These are phyloP conservation scores for Tulasnella sp. DNA, from an alignment of 768 basidiomycete genomes.

Conservation along the genomic window DNA sequence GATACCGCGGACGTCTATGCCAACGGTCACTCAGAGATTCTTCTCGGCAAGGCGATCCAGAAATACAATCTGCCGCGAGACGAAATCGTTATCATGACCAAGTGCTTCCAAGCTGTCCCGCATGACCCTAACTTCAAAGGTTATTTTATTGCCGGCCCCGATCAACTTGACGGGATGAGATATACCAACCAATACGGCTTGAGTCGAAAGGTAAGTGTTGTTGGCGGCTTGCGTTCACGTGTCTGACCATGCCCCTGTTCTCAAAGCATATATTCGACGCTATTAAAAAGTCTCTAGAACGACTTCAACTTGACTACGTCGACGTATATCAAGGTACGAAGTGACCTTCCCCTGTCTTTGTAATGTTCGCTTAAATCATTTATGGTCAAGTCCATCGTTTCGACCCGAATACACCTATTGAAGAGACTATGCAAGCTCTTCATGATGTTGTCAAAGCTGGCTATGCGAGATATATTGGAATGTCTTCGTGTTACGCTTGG, in stretches of 20 bases:
- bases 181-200: conserved; percentile 22
- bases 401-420: conserved; percentile 49
- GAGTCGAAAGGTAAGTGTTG: conserved; percentile 20
- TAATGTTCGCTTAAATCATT: conserved; percentile 46
- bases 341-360: background rate
- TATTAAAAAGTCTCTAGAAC: conserved; percentile 41
- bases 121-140: background rate
- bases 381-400: conserved; percentile 35
- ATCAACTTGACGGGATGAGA: conserved; percentile 23
- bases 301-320: conserved; percentile 46
- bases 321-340: conserved; percentile 44
- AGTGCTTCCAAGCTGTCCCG: conserved; percentile 37
- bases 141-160: conserved; percentile 10
- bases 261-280: conserved; percentile 48
- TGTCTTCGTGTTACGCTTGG: conserved; percentile 24
- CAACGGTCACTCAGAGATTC: conserved; percentile 46
- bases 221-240: background rate
- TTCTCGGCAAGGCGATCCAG: conserved; percentile 70
- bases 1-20: conserved; percentile 10
- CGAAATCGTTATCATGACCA: conserved; percentile 73
- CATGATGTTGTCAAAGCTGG: conserved; percentile 51
- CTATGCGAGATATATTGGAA: conserved; percentile 44
- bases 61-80: conserved; percentile 44
- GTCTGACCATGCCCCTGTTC: background rate
- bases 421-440: conserved; percentile 25